phyloP scores from a whole-genome alignment of 768 basidiomycete genomes.

The Tulasnella sp. region DNA sequence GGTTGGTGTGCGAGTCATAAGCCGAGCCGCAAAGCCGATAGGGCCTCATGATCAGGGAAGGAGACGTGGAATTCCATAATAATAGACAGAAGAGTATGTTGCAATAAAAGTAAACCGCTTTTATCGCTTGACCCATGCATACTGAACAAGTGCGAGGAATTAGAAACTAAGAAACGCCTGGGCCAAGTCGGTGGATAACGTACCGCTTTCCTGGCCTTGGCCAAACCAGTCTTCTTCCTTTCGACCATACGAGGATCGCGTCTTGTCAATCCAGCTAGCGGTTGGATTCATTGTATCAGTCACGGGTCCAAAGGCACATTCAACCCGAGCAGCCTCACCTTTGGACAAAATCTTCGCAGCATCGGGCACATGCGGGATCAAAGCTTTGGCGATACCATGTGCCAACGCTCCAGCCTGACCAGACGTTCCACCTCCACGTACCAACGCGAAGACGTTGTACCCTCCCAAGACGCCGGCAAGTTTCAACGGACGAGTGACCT shows the following conservation, averaged over 20 bases:
- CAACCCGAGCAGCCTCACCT: slow-evolving; percentile 45
- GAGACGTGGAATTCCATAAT: not conserved
- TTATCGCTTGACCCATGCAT: slow-evolving; percentile 95
- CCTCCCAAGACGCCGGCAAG: slow-evolving; percentile 78
- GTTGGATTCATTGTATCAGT: slow-evolving; percentile 16
- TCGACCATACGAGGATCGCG: slow-evolving; percentile 98
- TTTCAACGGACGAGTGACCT: slow-evolving; percentile 76
- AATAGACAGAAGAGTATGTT: not conserved
- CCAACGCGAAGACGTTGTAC: slow-evolving; percentile 69
- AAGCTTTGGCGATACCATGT: slow-evolving; percentile 68
- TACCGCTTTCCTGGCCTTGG: slow-evolving; percentile 90
- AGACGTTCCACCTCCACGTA: slow-evolving; percentile 82
- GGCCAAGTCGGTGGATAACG: slow-evolving; percentile 36
- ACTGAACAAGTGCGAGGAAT: slow-evolving; percentile 45
- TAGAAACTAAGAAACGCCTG: slow-evolving; percentile 20
- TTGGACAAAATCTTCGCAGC: slow-evolving; percentile 61
- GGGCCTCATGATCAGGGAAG: not conserved
- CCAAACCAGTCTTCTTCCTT: slow-evolving; percentile 90
- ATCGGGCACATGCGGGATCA: slow-evolving; percentile 66
- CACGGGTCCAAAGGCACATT: not conserved
- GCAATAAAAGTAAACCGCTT: not conserved
- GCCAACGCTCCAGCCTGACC: slow-evolving; percentile 89
- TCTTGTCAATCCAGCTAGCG: slow-evolving; percentile 71
- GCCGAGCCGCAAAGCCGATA: not conserved
- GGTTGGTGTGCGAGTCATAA: not conserved